These are phyloP conservation scores for Mycocentrospora acerina DNA, from an alignment of 2,329 filamentous ascomycete species.

Conservation along the genomic window DNA sequence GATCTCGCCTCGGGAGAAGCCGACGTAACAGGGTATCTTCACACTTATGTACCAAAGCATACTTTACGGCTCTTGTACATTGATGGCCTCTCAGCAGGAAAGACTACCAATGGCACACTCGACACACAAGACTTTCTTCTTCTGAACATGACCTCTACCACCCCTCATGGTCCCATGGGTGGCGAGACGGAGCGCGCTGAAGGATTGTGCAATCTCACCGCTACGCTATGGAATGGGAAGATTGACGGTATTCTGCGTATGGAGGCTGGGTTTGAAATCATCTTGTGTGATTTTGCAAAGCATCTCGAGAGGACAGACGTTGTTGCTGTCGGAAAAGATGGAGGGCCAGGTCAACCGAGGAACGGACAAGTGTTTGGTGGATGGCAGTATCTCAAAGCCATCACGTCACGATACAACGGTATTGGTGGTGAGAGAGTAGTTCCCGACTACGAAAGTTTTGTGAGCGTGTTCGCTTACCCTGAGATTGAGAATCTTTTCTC, in stretches of 20 bases:
- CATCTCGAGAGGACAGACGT: constrained; percentile 30
- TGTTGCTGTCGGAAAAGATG: constrained; percentile 7
- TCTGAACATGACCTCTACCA: constrained; percentile 38
- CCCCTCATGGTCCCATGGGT: constrained; percentile 29
- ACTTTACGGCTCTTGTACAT: constrained; percentile 65
- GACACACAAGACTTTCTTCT: constrained; percentile 68
- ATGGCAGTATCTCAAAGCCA: constrained; percentile 43
- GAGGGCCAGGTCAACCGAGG: background rate
- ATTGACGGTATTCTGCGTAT: constrained; percentile 68
- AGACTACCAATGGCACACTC: constrained; percentile 64
- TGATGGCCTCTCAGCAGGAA: constrained; percentile 70
- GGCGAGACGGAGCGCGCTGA: constrained; percentile 56
- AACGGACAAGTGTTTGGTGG: constrained; percentile 11
- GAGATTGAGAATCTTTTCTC: constrained; percentile 43
- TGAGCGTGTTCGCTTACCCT: constrained; percentile 49
- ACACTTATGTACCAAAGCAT: constrained; percentile 63
- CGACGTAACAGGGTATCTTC: constrained; percentile 57
- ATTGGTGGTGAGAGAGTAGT: constrained; percentile 47
- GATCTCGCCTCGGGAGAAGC: background rate
- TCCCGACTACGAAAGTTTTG: constrained; percentile 53
- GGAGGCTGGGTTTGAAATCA: constrained; percentile 71
- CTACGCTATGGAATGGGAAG: constrained; percentile 50
- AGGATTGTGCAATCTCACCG: constrained; percentile 58
- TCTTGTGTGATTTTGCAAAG: constrained; percentile 63
- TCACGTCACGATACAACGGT: constrained; percentile 47